Conservation (phyloP, 129 eudicot species). For the Helianthus tuberosus region DNA sequence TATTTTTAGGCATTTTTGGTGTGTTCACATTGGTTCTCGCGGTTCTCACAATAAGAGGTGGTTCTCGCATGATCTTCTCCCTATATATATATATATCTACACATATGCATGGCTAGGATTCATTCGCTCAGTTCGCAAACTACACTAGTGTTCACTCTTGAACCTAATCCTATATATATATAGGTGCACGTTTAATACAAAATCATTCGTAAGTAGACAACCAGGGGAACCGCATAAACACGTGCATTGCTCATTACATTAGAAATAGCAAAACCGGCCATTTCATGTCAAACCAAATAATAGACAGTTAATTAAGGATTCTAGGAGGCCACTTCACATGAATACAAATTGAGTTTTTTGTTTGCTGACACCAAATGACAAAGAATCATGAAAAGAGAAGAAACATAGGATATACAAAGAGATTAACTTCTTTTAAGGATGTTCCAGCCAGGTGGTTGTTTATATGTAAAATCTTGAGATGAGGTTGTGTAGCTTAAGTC, state of each 20-base stretch:
- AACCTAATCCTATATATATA: no score
- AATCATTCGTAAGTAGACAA: no score
- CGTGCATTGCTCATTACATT: not conserved
- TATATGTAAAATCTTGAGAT: conserved; percentile 59
- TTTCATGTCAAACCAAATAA: conserved; percentile 15
- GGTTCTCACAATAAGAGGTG: no score
- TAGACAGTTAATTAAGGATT: conserved; percentile 18
- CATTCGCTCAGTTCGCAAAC: no score
- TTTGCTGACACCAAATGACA: conserved; percentile 12
- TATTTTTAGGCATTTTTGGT: no score
- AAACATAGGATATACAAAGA: conserved; percentile 39
- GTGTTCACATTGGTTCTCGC: no score
- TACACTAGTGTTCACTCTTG: no score
- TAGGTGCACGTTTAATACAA: no score
- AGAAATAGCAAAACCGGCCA: not conserved
- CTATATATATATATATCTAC: no score
- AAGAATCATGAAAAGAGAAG: conserved; percentile 31
- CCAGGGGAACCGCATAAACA: not conserved
- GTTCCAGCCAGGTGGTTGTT: conserved; percentile 59
- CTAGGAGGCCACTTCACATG: conserved; percentile 17
- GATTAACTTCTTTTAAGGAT: conserved; percentile 32
- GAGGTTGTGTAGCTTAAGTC: conserved; percentile 67
- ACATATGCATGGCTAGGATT: no score
- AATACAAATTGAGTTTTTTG: not conserved
- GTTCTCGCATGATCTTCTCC: no score